phyloP scores from a whole-genome alignment of 1,139 yeast genomes.

The Scheffersomyces lignicola region DNA sequence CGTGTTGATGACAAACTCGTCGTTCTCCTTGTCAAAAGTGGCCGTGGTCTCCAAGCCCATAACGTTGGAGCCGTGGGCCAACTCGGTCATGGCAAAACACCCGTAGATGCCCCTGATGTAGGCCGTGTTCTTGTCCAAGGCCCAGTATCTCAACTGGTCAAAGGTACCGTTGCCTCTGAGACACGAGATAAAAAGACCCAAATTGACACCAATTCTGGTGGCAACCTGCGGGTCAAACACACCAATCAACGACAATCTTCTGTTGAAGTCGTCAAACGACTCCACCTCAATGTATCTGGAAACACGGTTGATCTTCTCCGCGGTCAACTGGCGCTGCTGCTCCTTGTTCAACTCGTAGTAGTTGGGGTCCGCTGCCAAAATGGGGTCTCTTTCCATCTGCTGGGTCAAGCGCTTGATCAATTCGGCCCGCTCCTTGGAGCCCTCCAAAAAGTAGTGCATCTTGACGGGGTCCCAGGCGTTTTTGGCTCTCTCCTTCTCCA shows the following conservation, averaged over 20 bases:
- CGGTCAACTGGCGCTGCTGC: slow-evolving; percentile 46
- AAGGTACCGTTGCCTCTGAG: slow-evolving; percentile 53
- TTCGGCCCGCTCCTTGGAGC: slow-evolving; percentile 35
- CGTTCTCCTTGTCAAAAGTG: slow-evolving; percentile 63
- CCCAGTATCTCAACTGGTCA: slow-evolving; percentile 69
- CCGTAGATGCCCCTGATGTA: slow-evolving; percentile 72
- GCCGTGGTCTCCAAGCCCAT: slow-evolving; percentile 94
- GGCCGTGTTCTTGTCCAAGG: slow-evolving; percentile 68
- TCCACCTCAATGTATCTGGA: slow-evolving; percentile 47
- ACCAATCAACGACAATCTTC: slow-evolving; percentile 42
- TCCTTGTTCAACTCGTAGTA: slow-evolving; percentile 41
- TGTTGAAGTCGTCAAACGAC: slow-evolving; percentile 33
- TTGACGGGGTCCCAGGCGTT: slow-evolving; percentile 37
- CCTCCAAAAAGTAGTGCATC: slow-evolving; percentile 52
- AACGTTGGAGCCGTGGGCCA: slow-evolving; percentile 93
- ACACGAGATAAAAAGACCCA: slow-evolving; percentile 50
- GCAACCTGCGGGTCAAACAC: slow-evolving; percentile 51
- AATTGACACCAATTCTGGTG: slow-evolving; percentile 50
- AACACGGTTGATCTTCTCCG: slow-evolving; percentile 42
- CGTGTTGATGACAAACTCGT: slow-evolving; percentile 75
- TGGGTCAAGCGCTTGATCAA: slow-evolving; percentile 35
- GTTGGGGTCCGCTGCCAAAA: slow-evolving; percentile 35
- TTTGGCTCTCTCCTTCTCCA: slow-evolving; percentile 14
- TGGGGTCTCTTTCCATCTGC: slow-evolving; percentile 53
- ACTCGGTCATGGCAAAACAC: slow-evolving; percentile 92